Percentiles rank a stretch among this genome's conserved stretches.
Conservation (phyloP, 78 protist species). For the Planoprotostelium fungivorum region DNA sequence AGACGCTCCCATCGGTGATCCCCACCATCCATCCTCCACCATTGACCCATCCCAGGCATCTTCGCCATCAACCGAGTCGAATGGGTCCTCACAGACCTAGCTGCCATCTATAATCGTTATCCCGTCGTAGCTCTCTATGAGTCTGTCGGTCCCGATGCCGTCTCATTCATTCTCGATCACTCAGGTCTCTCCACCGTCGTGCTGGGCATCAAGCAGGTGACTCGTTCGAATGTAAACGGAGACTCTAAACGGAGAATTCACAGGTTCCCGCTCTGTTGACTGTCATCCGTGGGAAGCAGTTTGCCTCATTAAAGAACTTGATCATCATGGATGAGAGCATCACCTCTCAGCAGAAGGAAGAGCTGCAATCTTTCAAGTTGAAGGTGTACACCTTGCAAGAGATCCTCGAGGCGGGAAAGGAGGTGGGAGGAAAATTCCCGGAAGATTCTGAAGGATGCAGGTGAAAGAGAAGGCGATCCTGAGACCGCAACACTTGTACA, state of each 20-base stretch:
- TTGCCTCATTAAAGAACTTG: not conserved
- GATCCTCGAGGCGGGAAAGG: not conserved
- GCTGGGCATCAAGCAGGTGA: conserved; percentile 33
- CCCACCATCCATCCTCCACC: not conserved
- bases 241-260: not conserved
- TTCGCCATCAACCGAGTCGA: conserved; percentile 66
- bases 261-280: not conserved
- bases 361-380: not conserved
- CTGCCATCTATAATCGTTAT: conserved; percentile 11
- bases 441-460: not conserved
- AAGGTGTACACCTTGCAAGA: not conserved
- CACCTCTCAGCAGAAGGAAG: not conserved
- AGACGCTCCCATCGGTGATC: not conserved
- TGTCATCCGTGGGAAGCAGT: not conserved
- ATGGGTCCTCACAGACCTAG: conserved; percentile 71
- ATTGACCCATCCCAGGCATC: conserved; percentile 57
- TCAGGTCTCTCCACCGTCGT: conserved; percentile 37
- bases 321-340: not conserved
- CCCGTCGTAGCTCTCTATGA: conserved; percentile 59
- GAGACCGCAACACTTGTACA: conserved; percentile 48
- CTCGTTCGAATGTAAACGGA: not conserved
- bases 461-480: not conserved
- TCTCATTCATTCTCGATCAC: conserved; percentile 58
- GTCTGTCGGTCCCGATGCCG: conserved; percentile 64
- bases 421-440: not conserved